phyloP scores from a whole-genome alignment of 495 filamentous ascomycete species.

The Penicillium macrosclerotiorum region DNA sequence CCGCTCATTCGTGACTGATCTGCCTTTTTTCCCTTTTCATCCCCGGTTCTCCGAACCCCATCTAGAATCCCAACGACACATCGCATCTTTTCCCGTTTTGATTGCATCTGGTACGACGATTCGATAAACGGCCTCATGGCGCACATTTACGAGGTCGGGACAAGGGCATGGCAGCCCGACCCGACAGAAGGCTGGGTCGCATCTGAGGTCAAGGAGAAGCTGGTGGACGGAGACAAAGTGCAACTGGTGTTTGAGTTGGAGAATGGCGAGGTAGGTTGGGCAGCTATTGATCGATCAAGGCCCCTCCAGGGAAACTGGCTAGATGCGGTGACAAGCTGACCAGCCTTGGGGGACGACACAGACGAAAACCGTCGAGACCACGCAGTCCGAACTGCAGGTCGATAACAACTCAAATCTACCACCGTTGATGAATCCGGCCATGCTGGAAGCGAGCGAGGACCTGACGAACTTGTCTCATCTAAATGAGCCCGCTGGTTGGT shows the following conservation, averaged over 20 bases:
- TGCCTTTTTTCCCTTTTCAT: slow-evolving; percentile 12
- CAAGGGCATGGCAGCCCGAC: slow-evolving; percentile 97
- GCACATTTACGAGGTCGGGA: slow-evolving; percentile 95
- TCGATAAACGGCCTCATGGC: slow-evolving; percentile 53
- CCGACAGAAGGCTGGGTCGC: slow-evolving; percentile 93
- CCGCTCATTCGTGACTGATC: slow-evolving; percentile 19
- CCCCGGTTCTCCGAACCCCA: background rate
- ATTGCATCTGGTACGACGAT: background rate
- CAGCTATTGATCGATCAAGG: no score
- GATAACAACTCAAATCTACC: slow-evolving; percentile 71
- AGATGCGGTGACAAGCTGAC: slow-evolving; percentile 22
- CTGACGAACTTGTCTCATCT: slow-evolving; percentile 96
- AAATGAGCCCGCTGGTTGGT: slow-evolving; percentile 94
- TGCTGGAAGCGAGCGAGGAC: slow-evolving; percentile 98
- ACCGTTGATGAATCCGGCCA: slow-evolving; percentile 95
- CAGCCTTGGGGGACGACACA: slow-evolving; percentile 29
- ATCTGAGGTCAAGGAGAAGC: slow-evolving; percentile 89
- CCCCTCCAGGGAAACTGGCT: no score
- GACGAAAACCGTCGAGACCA: slow-evolving; percentile 80
- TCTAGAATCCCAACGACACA: slow-evolving; percentile 1
- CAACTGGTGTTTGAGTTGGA: slow-evolving; percentile 79
- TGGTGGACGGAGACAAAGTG: slow-evolving; percentile 80
- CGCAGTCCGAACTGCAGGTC: slow-evolving; percentile 72
- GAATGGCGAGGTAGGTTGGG: slow-evolving; percentile 82
- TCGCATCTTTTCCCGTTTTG: slow-evolving; percentile 3